phyloP scores from a whole-genome alignment of 805 yeast species.

The Yarrowia keelungensis region DNA sequence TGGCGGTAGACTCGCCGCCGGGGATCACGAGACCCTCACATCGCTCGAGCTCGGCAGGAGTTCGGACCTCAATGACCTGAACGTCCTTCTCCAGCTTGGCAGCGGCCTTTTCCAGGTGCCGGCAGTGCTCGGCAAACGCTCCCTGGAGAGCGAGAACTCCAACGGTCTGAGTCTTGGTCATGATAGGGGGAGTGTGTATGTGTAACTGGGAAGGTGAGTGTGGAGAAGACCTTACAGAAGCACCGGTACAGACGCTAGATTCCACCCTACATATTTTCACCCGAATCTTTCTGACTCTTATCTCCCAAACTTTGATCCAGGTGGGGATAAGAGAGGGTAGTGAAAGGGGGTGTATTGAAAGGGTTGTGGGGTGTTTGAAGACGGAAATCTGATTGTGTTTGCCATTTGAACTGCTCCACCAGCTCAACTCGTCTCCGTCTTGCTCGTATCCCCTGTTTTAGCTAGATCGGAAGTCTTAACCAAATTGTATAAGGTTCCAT shows the following conservation, averaged over 20 bases:
- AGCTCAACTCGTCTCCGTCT: too few relatives aligned
- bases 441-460: background rate
- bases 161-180: slow-evolving; percentile 48
- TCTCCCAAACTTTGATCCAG: slow-evolving; percentile 33
- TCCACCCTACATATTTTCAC: background rate
- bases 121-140: slow-evolving; percentile 73
- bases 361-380: background rate
- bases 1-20: slow-evolving; percentile 59
- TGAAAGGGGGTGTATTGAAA: too few relatives aligned
- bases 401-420: background rate
- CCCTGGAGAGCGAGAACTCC: slow-evolving; percentile 85
- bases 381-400: background rate
- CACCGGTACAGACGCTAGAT: background rate
- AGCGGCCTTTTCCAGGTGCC: slow-evolving; percentile 55
- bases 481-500: slow-evolving; percentile 8
- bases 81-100: slow-evolving; percentile 45
- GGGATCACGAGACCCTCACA: slow-evolving; percentile 73
- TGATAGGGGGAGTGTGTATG: slow-evolving; percentile 9
- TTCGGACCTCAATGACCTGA: slow-evolving; percentile 58
- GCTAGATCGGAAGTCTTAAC: too few relatives aligned
- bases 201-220: background rate
- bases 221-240: background rate
- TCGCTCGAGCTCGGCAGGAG: slow-evolving; percentile 55
- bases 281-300: slow-evolving; percentile 22
- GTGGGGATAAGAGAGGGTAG: background rate